Evolutionary conservation across 306 rosid species (phyloP).

Genomic region (Cicer cuneatum): DNA sequence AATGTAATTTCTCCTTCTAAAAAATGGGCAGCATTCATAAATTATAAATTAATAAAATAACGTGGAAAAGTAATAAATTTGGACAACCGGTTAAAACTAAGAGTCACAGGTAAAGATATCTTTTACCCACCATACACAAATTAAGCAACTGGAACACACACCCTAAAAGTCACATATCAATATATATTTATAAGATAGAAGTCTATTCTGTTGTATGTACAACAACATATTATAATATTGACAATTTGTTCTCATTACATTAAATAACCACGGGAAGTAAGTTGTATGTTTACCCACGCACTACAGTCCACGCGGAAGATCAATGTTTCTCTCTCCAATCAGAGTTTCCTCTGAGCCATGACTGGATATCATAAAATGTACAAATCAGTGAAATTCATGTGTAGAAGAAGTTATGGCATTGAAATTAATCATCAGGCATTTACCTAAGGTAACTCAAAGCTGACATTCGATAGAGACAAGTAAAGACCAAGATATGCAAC

Average conservation of each 20-base stretch:
- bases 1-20: too few relatives aligned
- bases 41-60: too few relatives aligned
- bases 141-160: too few relatives aligned
- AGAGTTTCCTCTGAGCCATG: constrained; percentile 71
- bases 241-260: constrained; percentile 20
- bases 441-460: constrained; percentile 93
- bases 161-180: not conserved
- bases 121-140: too few relatives aligned
- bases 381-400: constrained; percentile 22
- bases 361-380: constrained; percentile 52
- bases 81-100: too few relatives aligned
- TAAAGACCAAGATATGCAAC: constrained; percentile 85
- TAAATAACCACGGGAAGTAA: constrained; percentile 32
- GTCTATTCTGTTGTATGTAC: constrained; percentile 10
- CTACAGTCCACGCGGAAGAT: constrained; percentile 68
- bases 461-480: constrained; percentile 96
- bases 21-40: too few relatives aligned
- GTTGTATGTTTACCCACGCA: constrained; percentile 16
- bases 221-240: constrained; percentile 10
- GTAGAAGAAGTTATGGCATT: constrained; percentile 1
- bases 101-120: too few relatives aligned
- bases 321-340: constrained; percentile 54
- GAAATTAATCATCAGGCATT: constrained; percentile 5
- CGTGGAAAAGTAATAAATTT: too few relatives aligned
- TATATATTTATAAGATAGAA: not conserved